Evolutionary conservation across 805 yeast species (phyloP), one percentile per base, ranked within the genome.

Genomic region (Saturnispora quitensis): DNA sequence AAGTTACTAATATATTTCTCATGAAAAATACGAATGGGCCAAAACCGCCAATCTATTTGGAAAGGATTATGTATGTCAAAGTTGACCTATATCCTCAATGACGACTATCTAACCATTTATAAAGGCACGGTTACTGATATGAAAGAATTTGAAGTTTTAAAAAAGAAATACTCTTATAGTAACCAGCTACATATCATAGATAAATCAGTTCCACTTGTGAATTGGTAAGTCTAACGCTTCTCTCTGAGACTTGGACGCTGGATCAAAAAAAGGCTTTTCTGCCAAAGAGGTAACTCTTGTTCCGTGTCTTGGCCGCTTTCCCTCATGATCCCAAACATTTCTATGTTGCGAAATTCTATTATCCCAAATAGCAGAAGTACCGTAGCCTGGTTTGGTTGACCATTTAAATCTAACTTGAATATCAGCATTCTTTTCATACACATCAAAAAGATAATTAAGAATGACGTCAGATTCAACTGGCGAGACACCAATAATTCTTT

Each of bases 401-500:
- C 82, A 58, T 54, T 71, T 73, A 67, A 74, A 73, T 56, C 82
- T 69, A 6, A 76, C 78, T 64, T 78, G 82, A 52, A 77, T 72
- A 57, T 79, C 84, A 47, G 74, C 73, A 59, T 76, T 75, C 59
- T 71, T 72, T 61, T 75, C 80, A 53, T 69, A 72, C 22, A 78
- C 69, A 43, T 66, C 63, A 55, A 65, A 75, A 47, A 80, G 66
- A 56, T 75, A 71, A 31, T 72, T 67, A 56, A 78, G 68, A 52
- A 80, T 71, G 9, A 74, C 59, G 40, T 72, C 73, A 15, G 76
- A 69, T 63, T 80, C 84, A 47, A 66, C 75, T 28, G 73, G 73
- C 52, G 74, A 73, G 50, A 79, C 68, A 0, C 81, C 84, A 10
- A 73, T 72, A 50, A 80, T 38, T 38, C 42, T 38, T 17, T 18